phyloP scores from a whole-genome alignment of 2,329 filamentous ascomycete genomes.

The Fusarium nelsonii region DNA sequence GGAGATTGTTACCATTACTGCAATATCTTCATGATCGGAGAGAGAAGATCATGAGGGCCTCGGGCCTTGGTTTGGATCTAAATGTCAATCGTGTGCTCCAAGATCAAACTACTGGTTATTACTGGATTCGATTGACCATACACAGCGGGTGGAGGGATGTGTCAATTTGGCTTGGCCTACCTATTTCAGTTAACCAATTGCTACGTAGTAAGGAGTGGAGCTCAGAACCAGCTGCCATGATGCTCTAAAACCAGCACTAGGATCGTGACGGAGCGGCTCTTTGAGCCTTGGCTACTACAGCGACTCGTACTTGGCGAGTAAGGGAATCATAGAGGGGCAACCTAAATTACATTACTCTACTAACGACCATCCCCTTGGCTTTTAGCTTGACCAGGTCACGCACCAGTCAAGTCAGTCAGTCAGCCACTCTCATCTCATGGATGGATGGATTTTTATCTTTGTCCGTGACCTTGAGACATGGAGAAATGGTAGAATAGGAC shows the following conservation, averaged over 20 bases:
- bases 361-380: slow-evolving; percentile 32
- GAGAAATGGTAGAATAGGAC: slow-evolving; percentile 13
- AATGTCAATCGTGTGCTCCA: slow-evolving; percentile 14
- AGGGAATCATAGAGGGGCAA: slow-evolving; percentile 29
- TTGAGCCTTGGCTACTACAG: slow-evolving; percentile 42
- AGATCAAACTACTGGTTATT: slow-evolving; percentile 17
- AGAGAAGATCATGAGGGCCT: slow-evolving; percentile 10
- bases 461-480: slow-evolving; percentile 31
- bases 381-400: slow-evolving; percentile 42
- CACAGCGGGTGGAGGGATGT: slow-evolving; percentile 29
- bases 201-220: background rate
- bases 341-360: background rate
- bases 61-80: slow-evolving; percentile 7
- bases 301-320: slow-evolving; percentile 34
- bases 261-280: slow-evolving; percentile 49
- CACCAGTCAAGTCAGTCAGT: slow-evolving; percentile 42
- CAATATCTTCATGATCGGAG: slow-evolving; percentile 13
- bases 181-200: background rate
- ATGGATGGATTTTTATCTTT: slow-evolving; percentile 20
- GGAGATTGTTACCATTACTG: background rate
- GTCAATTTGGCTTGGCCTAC: slow-evolving; percentile 34
- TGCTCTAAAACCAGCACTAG: slow-evolving; percentile 43
- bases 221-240: background rate
- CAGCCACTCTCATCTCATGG: slow-evolving; percentile 37
- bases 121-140: slow-evolving; percentile 23